These are phyloP conservation scores for Epithemia pelagica DNA, from an alignment of 108 stramenopile genomes.

Conservation along the genomic window DNA sequence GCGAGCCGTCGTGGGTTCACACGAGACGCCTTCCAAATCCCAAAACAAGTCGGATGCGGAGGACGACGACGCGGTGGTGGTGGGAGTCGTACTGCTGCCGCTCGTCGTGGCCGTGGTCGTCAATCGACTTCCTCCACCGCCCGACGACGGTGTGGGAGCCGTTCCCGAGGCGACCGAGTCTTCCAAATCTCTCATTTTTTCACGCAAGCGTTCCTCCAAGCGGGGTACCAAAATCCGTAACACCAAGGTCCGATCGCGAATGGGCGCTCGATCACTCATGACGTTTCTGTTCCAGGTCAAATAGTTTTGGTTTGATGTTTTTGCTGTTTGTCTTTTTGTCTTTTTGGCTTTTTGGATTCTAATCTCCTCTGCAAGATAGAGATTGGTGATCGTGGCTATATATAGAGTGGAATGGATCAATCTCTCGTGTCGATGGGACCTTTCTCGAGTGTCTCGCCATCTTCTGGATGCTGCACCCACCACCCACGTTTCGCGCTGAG, in stretches of 20 bases:
- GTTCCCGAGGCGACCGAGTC: conserved; percentile 14
- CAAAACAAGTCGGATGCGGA: conserved; percentile 35
- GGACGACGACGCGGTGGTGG: not conserved
- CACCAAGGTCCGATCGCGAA: conserved; percentile 58
- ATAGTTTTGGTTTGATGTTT: not conserved
- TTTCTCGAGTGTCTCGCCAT: no score
- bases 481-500: no score
- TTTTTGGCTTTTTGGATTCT: no score
- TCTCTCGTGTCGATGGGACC: no score
- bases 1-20: conserved; percentile 45
- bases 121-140: not conserved
- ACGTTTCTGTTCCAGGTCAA: not conserved
- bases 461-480: no score
- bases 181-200: conserved; percentile 66
- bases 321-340: no score
- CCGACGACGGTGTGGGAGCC: not conserved
- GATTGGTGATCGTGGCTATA: no score
- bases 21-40: conserved; percentile 76
- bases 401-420: no score
- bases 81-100: not conserved
- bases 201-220: conserved; percentile 64
- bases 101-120: not conserved
- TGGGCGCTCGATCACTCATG: conserved; percentile 33
- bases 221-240: conserved; percentile 64
- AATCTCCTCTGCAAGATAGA: no score